phyloP scores from a whole-genome alignment of 108 stramenopile genomes.

The Nannochloropsis oceanica region DNA sequence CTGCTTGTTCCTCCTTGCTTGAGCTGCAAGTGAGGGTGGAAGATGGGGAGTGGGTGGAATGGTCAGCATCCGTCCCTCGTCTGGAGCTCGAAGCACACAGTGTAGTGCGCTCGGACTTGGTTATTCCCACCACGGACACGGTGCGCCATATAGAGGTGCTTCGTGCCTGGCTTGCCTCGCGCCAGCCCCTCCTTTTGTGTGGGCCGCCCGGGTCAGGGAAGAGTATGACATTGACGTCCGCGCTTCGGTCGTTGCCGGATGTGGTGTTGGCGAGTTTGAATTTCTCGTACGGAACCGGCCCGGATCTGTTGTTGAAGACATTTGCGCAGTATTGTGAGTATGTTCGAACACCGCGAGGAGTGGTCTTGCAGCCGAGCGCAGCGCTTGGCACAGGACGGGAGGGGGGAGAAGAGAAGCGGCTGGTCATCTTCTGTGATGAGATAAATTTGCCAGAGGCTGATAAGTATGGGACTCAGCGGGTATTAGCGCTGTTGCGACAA shows the following conservation, averaged over 20 bases:
- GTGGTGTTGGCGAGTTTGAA: constrained; percentile 78
- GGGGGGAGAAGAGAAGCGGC: constrained; percentile 58
- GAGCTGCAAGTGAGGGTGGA: constrained; percentile 60
- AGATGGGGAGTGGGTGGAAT: constrained; percentile 81
- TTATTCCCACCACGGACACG: constrained; percentile 92
- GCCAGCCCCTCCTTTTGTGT: constrained; percentile 79
- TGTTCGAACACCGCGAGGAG: constrained; percentile 62
- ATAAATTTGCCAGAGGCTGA: constrained; percentile 92
- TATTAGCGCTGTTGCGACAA: constrained; percentile 91
- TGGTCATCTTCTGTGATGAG: constrained; percentile 97
- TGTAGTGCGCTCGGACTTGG: constrained; percentile 68
- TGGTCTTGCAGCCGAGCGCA: constrained; percentile 35
- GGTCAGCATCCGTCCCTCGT: constrained; percentile 74
- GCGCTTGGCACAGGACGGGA: background rate
- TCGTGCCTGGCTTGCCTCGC: constrained; percentile 73
- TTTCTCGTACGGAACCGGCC: constrained; percentile 86
- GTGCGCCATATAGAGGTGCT: constrained; percentile 73
- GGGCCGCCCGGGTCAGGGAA: constrained; percentile 97
- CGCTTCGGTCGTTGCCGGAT: constrained; percentile 73
- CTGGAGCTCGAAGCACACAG: constrained; percentile 88
- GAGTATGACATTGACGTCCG: constrained; percentile 90
- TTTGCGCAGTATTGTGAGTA: constrained; percentile 85
- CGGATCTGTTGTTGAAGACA: constrained; percentile 80
- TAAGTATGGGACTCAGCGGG: constrained; percentile 85
- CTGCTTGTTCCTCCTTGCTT: constrained; percentile 36